Percentiles rank a stretch among this genome's conserved stretches.
Conservation (phyloP, 2,329 filamentous ascomycete species). For the Fusarium sp. region DNA sequence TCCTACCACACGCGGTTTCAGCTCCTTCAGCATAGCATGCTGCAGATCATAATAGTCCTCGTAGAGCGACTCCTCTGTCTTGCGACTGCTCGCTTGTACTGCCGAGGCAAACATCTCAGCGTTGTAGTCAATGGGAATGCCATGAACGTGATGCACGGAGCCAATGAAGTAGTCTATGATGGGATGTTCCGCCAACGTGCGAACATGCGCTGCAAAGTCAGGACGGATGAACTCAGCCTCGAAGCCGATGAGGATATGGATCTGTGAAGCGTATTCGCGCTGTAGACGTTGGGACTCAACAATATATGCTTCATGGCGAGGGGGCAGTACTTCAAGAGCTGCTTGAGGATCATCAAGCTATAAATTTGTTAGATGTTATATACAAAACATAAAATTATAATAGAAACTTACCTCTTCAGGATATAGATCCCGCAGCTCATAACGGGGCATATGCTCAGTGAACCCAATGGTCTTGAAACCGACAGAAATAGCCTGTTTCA, state of each 20-base stretch:
- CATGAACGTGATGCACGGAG: conserved; percentile 90
- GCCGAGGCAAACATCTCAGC: conserved; percentile 71
- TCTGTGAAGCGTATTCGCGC: conserved; percentile 75
- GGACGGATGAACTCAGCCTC: conserved; percentile 94
- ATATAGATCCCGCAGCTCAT: conserved; percentile 82
- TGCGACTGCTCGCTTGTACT: conserved; percentile 51
- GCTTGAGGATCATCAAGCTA: conserved; percentile 66
- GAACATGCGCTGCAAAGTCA: conserved; percentile 70
- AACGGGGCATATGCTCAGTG: conserved; percentile 95
- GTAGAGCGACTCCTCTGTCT: conserved; percentile 80
- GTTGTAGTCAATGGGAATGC: conserved; percentile 92
- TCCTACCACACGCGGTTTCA: conserved; percentile 85
- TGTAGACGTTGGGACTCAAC: conserved; percentile 82
- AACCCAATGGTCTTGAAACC: conserved; percentile 88
- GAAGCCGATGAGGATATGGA: conserved; percentile 89
- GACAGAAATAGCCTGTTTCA: conserved; percentile 82
- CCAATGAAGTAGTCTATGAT: conserved; percentile 92
- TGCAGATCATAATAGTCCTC: conserved; percentile 92
- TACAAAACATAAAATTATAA: neutral
- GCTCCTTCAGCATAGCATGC: conserved; percentile 79
- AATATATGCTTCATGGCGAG: conserved; percentile 80
- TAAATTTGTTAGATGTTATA: conserved; percentile 27
- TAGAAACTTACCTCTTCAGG: conserved; percentile 80
- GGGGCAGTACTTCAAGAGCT: conserved; percentile 63
- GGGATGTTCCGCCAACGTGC: conserved; percentile 71